Evolutionary conservation across 2,329 filamentous ascomycete species (phyloP).

Genomic region (Microdochium nivale): DNA sequence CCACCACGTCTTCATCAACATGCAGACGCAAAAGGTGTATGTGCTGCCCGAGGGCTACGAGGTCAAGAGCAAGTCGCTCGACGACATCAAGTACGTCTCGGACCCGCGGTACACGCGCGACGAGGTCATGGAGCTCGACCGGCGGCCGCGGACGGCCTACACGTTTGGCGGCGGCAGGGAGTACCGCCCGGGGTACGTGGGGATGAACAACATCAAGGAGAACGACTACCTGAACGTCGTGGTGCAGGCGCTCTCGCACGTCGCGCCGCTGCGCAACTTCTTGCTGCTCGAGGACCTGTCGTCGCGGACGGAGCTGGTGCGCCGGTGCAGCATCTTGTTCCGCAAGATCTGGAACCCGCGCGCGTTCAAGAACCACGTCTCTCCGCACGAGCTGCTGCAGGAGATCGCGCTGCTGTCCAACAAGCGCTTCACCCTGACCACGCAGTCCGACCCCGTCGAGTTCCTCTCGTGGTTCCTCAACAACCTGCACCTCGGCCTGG

Average conservation of each 20-base stretch:
- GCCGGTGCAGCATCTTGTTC: slow-evolving; percentile 80
- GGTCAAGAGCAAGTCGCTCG: slow-evolving; percentile 85
- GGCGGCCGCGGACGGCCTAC: slow-evolving; percentile 53
- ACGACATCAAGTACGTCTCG: slow-evolving; percentile 97
- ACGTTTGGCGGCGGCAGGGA: slow-evolving; percentile 68
- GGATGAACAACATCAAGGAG: slow-evolving; percentile 99
- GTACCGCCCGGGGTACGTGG: slow-evolving; percentile 90
- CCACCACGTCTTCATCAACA: slow-evolving; percentile 98
- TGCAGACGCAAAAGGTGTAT: slow-evolving; percentile 85
- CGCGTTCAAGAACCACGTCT: slow-evolving; percentile 94
- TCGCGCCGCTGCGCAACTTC: slow-evolving; percentile 81
- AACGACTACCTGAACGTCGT: slow-evolving; percentile 98
- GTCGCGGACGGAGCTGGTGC: slow-evolving; percentile 66
- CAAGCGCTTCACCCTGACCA: slow-evolving; percentile 84
- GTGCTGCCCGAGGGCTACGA: slow-evolving; percentile 95
- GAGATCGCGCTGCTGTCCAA: slow-evolving; percentile 85
- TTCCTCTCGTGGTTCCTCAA: slow-evolving; percentile 98
- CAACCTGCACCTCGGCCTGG: slow-evolving; percentile 83
- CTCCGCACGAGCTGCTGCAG: slow-evolving; percentile 92
- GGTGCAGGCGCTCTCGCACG: slow-evolving; percentile 84
- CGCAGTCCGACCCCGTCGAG: slow-evolving; percentile 91
- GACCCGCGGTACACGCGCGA: slow-evolving; percentile 77
- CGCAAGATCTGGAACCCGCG: slow-evolving; percentile 97
- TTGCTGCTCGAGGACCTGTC: slow-evolving; percentile 80
- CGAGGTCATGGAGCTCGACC: slow-evolving; percentile 75